Percentiles rank a stretch among this genome's conserved stretches.
These are phyloP conservation scores for Colletotrichum acutatum DNA, from an alignment of 2,329 filamentous ascomycete genomes.

Conservation along the genomic window DNA sequence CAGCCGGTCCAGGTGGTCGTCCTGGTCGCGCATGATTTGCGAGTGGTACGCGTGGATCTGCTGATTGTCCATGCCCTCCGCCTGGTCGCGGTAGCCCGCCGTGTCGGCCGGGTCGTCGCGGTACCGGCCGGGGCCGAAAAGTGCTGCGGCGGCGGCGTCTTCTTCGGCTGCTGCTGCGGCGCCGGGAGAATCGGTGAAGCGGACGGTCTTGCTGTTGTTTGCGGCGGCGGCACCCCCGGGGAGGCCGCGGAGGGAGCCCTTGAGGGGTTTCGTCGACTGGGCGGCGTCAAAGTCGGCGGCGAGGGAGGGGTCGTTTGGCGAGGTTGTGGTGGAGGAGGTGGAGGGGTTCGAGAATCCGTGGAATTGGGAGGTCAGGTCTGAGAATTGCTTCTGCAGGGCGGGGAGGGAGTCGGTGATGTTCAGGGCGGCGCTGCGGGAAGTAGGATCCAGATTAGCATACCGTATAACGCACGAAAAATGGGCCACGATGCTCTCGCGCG, in stretches of 20 bases:
- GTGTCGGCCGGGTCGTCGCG: conserved; percentile 73
- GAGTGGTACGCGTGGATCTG: conserved; percentile 89
- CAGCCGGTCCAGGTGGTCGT: conserved; percentile 89
- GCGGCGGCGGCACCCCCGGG: conserved; percentile 43
- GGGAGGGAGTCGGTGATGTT: conserved; percentile 72
- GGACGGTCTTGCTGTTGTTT: conserved; percentile 77
- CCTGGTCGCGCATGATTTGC: conserved; percentile 86
- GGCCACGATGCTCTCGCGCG: conserved; percentile 36
- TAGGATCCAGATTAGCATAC: neutral
- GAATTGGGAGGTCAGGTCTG: conserved; percentile 84
- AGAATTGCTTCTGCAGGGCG: conserved; percentile 77
- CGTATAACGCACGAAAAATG: neutral
- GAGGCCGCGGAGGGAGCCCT: conserved; percentile 44
- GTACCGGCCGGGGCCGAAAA: conserved; percentile 66
- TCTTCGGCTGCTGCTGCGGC: conserved; percentile 47
- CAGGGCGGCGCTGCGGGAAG: conserved; percentile 53
- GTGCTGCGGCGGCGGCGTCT: conserved; percentile 56
- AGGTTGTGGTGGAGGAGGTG: conserved; percentile 62
- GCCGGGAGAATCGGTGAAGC: conserved; percentile 77
- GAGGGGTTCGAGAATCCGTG: conserved; percentile 69
- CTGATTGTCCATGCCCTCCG: conserved; percentile 75
- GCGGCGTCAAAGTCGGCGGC: conserved; percentile 74
- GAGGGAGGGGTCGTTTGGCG: conserved; percentile 73
- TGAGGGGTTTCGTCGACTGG: conserved; percentile 50
- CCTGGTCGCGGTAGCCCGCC: conserved; percentile 68